These are phyloP conservation scores for Trichoderma koningii DNA, from an alignment of 2,329 filamentous ascomycete species.

Conservation along the genomic window DNA sequence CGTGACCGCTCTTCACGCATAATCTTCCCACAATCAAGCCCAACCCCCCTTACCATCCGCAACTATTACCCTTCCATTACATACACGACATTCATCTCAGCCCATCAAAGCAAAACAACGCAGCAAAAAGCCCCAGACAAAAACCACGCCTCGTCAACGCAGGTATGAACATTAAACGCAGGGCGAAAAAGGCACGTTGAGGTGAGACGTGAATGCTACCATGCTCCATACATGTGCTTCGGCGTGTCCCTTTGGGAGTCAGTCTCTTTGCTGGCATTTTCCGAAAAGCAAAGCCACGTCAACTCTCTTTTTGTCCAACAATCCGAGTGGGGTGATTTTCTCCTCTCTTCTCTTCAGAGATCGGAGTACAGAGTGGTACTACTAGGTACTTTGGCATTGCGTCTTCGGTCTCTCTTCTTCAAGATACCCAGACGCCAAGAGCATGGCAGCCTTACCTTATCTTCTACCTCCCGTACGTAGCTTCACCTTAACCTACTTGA, in stretches of 20 bases:
- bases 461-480: too few relatives aligned
- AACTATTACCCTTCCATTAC: too few relatives aligned
- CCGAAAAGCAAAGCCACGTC: slow-evolving; percentile 16
- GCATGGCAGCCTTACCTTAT: too few relatives aligned
- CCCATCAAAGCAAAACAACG: too few relatives aligned
- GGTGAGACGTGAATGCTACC: not conserved
- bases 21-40: slow-evolving; percentile 5
- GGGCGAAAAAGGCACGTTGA: too few relatives aligned
- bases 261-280: slow-evolving; percentile 9
- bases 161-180: too few relatives aligned
- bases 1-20: slow-evolving; percentile 22
- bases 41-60: slow-evolving; percentile 1
- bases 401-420: not conserved
- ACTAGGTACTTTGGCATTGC: not conserved
- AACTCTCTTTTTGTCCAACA: slow-evolving; percentile 1
- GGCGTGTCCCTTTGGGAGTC: not conserved
- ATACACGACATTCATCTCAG: too few relatives aligned
- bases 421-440: too few relatives aligned
- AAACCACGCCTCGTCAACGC: too few relatives aligned
- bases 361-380: too few relatives aligned
- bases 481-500: too few relatives aligned
- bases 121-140: too few relatives aligned
- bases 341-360: not conserved
- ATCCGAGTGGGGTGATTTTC: slow-evolving; percentile 6
- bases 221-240: slow-evolving; percentile 17